Evolutionary conservation across 164 flowering plant species (phyloP), one percentile per base, ranked within the genome.

Genomic region (Magnolia changhungtana): DNA sequence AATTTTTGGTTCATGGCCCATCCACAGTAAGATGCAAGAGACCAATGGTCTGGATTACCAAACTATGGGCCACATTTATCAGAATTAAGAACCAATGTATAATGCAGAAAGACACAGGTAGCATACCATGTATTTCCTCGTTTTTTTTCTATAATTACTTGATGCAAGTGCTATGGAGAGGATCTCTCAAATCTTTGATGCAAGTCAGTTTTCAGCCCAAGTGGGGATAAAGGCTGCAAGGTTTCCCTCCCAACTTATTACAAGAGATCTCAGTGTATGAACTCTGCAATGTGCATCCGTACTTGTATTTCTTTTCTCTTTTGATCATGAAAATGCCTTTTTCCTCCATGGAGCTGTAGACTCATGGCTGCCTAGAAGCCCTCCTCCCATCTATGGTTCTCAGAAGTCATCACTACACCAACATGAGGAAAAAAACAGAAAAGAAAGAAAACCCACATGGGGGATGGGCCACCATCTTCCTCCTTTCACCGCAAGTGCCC

Each of bases 351-450:
- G 61, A 55, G 19, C 13, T 16, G 13, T 8, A 37, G 45, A 37
- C 61, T 45, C 11, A 68, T 27, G 49, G 71, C 50, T 68, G 50
- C 71, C 16, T 24, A 68, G 71, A 37, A 68, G 37, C 71, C n/a
- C 18, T 29, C 51, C 71, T 29, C n/a, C 20, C 50, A 16, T 13
- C 6, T 29, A 31, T 55, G 71, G 71, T 11, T 19, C 50, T 2
- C 14, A 31, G 51, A 68, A 68, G 31, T 8, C 51, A 68, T 7
- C 49, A 68, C 37, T 23, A 18, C 71, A n/a, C 13, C 61, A 9
- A 55, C 61, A 55, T 55, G 61, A 55, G 61, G 18, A 55, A 9
- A 55, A 37, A 37, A 37, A 37, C 4, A 37, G 45, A 37, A 37
- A 37, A 37, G 7, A 66, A 27, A 14, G 21, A 66, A 66, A 21